A percentile compares a stretch with the other conserved stretches of the same genome.
phyloP scores from a whole-genome alignment of 2,329 filamentous ascomycete species.

The Uncinocarpus reesii region DNA sequence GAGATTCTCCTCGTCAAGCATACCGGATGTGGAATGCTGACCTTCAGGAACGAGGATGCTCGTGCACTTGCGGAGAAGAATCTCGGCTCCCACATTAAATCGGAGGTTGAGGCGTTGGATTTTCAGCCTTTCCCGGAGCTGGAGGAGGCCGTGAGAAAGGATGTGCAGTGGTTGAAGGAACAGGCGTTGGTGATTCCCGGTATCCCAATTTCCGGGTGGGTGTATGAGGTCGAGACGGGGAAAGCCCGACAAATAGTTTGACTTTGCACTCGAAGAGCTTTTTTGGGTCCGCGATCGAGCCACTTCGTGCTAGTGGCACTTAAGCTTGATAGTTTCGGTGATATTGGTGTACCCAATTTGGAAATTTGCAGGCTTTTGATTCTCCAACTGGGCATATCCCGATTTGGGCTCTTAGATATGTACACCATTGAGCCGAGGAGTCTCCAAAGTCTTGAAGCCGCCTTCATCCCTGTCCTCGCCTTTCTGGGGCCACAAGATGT shows the following conservation, averaged over 20 bases:
- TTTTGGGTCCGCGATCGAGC: no score
- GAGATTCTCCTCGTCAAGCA: conserved; percentile 69
- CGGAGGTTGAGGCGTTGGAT: conserved; percentile 41
- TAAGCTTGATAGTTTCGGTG: no score
- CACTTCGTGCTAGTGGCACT: no score
- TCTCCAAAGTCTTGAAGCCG: conserved; percentile 40
- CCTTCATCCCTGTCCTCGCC: conserved; percentile 55
- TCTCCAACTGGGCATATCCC: neutral
- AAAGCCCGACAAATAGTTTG: conserved; percentile 45
- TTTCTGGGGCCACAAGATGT: conserved; percentile 69
- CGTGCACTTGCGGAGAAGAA: conserved; percentile 49
- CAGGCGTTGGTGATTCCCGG: conserved; percentile 49
- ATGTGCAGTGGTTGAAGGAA: conserved; percentile 53
- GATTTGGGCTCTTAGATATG: neutral
- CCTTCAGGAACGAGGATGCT: conserved; percentile 52
- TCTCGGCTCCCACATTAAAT: conserved; percentile 43
- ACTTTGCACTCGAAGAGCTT: conserved; percentile 5
- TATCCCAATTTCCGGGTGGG: conserved; percentile 58
- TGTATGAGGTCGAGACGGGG: conserved; percentile 69
- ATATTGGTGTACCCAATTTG: no score
- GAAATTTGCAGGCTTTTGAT: no score
- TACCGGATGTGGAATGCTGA: conserved; percentile 63
- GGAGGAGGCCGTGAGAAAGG: conserved; percentile 53
- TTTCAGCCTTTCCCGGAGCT: conserved; percentile 59
- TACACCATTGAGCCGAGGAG: conserved; percentile 18